These are phyloP conservation scores for Eugenia klotzschiana DNA, from an alignment of 441 rosid species.

Conservation along the genomic window DNA sequence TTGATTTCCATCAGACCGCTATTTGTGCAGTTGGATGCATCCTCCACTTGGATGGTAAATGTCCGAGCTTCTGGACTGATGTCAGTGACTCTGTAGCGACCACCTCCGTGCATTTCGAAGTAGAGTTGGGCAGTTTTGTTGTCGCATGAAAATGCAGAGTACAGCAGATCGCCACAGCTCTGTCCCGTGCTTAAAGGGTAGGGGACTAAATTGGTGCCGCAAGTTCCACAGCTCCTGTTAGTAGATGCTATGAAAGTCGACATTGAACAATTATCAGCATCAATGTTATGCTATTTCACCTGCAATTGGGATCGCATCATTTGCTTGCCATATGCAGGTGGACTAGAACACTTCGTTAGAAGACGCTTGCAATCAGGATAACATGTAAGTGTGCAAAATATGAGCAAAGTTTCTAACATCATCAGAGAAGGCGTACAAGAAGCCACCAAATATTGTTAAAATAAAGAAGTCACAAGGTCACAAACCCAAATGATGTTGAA, in stretches of 20 bases:
- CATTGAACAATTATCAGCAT: not conserved
- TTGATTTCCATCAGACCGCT: not conserved
- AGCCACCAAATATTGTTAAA: no score
- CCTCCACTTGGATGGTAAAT: not conserved
- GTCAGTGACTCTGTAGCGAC: not conserved
- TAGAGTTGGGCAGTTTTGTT: not conserved
- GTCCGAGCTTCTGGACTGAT: not conserved
- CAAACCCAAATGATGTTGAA: not conserved
- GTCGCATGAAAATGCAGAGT: slow-evolving; percentile 3
- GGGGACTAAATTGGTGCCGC: slow-evolving; percentile 15
- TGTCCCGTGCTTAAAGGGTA: slow-evolving; percentile 12
- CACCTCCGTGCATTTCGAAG: not conserved
- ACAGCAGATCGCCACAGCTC: slow-evolving; percentile 6
- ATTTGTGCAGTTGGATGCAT: fast-evolving
- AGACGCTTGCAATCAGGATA: no score
- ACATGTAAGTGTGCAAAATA: not conserved
- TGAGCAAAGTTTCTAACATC: not conserved
- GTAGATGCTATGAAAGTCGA: not conserved
- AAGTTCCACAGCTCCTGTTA: not conserved
- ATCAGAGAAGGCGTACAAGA: no score
- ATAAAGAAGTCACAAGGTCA: not conserved
- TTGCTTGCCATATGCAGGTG: not conserved
- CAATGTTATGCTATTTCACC: not conserved
- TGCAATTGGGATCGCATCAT: not conserved
- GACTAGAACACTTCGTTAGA: not conserved